Evolutionary conservation across 345 rosid species (phyloP), one percentile per base, ranked within the genome.

Genomic region (Rhodamnia argentea): DNA sequence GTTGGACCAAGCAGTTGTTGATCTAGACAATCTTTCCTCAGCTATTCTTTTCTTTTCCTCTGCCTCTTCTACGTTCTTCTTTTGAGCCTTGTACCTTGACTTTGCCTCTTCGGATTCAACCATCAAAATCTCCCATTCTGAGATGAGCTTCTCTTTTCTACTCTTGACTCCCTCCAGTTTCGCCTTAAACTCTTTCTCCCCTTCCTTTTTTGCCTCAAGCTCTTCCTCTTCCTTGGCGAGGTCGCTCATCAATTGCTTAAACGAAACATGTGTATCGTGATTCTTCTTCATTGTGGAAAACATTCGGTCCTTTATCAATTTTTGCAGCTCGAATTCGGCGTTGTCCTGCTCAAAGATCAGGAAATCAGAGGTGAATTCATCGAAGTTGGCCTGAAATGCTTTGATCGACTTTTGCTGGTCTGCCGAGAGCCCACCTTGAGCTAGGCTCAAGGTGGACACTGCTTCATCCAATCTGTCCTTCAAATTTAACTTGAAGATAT

Each of bases 281-380:
- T 27, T n/a, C 86, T 84, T 59, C 50, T 84, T 64, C 86, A 60
- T 84, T 6, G 52, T 23, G 26, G 53, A 58, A n/a, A 84, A 47
- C 78, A 60, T 84, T 10, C 50, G 81, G 51, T 60, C 86, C 42
- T 84, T 84, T 1, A 50, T 10, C 22, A 84, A 6, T 50, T 84
- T 84, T 16, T 84, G 78, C 86, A 84, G 24, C 86, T 84, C 86
- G 12, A 76, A 85, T 24, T 85, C 87, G 6, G 87, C 47, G 26
- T 85, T 85, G 53, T 75, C 75, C 27, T 44, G 76, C 76, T 85
- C 87, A 53, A 85, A 85, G 24, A 26, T 85, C 3, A 85, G 57
- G 54, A 85, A 54, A 16, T 74, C 84, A 5, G 84, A 76, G 24
- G 83, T 78, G 75, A 85, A 85, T 20, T 78, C 87, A n/a, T 82